These are phyloP conservation scores for Nepenthes alata DNA, from an alignment of 179 eudicot genomes.

Conservation along the genomic window DNA sequence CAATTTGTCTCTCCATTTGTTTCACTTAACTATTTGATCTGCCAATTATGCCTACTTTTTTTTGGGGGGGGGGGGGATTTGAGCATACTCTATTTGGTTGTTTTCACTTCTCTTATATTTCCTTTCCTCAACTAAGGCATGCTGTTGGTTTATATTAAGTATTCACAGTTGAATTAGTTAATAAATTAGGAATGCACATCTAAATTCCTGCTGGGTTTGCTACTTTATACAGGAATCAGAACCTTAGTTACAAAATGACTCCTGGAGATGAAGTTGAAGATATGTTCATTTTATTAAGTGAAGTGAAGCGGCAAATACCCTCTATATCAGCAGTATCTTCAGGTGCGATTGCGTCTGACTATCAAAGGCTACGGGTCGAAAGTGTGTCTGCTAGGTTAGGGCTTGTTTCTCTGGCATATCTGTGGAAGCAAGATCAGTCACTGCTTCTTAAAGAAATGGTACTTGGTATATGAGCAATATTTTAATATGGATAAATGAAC, in stretches of 20 bases:
- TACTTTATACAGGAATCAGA: slow-evolving; percentile 48
- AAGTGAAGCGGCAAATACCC: slow-evolving; percentile 75
- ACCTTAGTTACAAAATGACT: slow-evolving; percentile 66
- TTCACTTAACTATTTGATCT: too few species aligned
- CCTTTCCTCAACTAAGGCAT: too few species aligned
- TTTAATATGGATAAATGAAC: not conserved
- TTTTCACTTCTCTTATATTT: too few species aligned
- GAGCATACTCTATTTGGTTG: too few species aligned
- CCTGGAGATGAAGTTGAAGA: slow-evolving; percentile 99
- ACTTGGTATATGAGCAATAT: slow-evolving; percentile 4
- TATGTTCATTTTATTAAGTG: slow-evolving; percentile 63
- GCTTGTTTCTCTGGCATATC: slow-evolving; percentile 83
- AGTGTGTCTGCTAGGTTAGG: slow-evolving; percentile 92
- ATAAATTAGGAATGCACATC: not conserved
- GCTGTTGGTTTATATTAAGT: too few species aligned
- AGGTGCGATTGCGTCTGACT: slow-evolving; percentile 98
- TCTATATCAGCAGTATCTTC: slow-evolving; percentile 76
- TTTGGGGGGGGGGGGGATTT: too few species aligned
- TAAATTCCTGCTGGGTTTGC: slow-evolving; percentile 6
- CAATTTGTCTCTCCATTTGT: not conserved
- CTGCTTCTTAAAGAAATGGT: slow-evolving; percentile 85
- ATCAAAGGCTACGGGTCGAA: slow-evolving; percentile 94
- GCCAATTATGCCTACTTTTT: too few species aligned
- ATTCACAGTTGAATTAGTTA: too few species aligned
- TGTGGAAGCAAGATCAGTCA: slow-evolving; percentile 92